These are phyloP conservation scores for Monilinia aucupariae DNA, from an alignment of 2,329 filamentous ascomycete species.

Conservation along the genomic window DNA sequence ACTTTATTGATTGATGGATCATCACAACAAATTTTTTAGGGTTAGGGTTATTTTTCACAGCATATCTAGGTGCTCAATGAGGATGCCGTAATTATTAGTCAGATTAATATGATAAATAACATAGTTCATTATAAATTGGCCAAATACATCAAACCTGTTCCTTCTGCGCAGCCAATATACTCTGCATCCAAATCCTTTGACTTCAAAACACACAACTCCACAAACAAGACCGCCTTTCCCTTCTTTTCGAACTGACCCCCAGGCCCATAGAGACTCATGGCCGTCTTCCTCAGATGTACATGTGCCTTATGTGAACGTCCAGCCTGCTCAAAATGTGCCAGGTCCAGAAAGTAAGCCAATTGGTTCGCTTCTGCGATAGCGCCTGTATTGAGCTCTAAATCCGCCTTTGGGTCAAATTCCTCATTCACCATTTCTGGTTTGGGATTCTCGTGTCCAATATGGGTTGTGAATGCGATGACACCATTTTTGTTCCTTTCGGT, in stretches of 20 bases:
- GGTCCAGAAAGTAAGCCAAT: slow-evolving; percentile 24
- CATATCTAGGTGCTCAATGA: background rate
- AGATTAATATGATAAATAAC: background rate
- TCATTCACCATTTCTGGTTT: background rate
- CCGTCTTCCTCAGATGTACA: slow-evolving; percentile 20
- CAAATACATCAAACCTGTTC: slow-evolving; percentile 38
- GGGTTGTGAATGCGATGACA: slow-evolving; percentile 20
- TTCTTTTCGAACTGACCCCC: slow-evolving; percentile 18
- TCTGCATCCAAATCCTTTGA: slow-evolving; percentile 29
- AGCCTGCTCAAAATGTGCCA: slow-evolving; percentile 24
- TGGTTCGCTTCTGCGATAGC: slow-evolving; percentile 21
- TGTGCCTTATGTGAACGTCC: slow-evolving; percentile 20
- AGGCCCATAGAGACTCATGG: slow-evolving; percentile 21
- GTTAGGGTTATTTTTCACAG: background rate
- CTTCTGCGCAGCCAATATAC: slow-evolving; percentile 26
- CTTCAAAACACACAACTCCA: slow-evolving; percentile 23
- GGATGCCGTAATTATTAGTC: background rate
- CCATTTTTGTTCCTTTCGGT: slow-evolving; percentile 19
- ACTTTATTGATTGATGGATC: background rate
- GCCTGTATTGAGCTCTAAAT: slow-evolving; percentile 4
- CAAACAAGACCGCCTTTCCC: slow-evolving; percentile 20
- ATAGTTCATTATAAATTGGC: slow-evolving; percentile 1
- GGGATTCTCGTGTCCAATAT: slow-evolving; percentile 21
- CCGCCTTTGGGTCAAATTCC: background rate
- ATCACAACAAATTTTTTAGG: background rate